Evolutionary conservation across 2,329 filamentous ascomycete genomes (phyloP), one percentile per base, ranked within the genome.

Genomic region (Aspergillus sp.): DNA sequence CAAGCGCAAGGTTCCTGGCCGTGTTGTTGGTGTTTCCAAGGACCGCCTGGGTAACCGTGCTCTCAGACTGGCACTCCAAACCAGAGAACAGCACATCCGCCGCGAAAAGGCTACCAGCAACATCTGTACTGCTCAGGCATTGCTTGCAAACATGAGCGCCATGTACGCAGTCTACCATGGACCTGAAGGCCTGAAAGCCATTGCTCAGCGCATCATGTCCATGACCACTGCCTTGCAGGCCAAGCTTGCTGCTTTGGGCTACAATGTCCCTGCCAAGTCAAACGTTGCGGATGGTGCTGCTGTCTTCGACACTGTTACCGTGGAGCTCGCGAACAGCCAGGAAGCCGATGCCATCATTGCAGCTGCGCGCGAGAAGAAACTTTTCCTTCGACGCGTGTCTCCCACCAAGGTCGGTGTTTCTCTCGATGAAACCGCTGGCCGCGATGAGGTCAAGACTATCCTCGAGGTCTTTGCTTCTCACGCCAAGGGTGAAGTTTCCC

Each of bases 101-200:
- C 86, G 93, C 69, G 93, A 98, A 74, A 97, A 97, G 83, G 93
- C 93, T 1, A 98, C 93, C 2, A 96, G 92, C 80, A 98, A 98
- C 71, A 93, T 97, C 59, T 98, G 93, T 79, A 98, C 93, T 1
- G 93, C 93, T 1, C 93, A 98, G 77, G 93, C 93, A 8, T 80
- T 98, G 24, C 81, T 97, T 51, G 93, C 93, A 39, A 98, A 98
- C 75, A 97, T 97, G 91, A 93, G 87, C 66, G 91, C 93, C 54
- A 89, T 97, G 79, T 98, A 96, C 71, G 93, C 92, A 52, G 83
- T 97, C 54, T 98, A 97, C 75, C 93, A 98, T 72, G 93, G 93
- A 3, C 93, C 93, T 1, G 76, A 86, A 54, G 92, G 93, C 17
- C 79, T 98, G 51, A 91, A 87, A 76, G 83, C 86, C 13, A 97